phyloP scores from a whole-genome alignment of 495 filamentous ascomycete species.

The Chaetomium cochliodes region DNA sequence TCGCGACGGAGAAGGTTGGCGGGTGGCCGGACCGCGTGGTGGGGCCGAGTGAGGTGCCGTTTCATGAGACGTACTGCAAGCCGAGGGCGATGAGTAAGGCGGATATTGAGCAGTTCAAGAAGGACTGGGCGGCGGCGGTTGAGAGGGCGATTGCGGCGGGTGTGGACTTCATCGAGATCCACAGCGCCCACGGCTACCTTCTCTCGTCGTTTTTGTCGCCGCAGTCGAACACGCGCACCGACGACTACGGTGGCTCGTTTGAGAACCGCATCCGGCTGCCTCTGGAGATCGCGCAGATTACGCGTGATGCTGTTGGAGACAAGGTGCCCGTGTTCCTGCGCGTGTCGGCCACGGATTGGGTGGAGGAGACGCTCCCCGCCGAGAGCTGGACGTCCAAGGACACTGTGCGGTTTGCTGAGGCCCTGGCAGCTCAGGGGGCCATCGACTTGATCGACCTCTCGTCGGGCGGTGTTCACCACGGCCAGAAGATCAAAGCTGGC shows the following conservation, averaged over 20 bases:
- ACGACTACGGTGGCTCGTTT: slow-evolving; percentile 65
- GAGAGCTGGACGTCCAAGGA: slow-evolving; percentile 51
- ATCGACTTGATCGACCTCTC: slow-evolving; percentile 66
- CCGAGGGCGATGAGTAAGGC: slow-evolving; percentile 48
- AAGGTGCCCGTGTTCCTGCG: slow-evolving; percentile 62
- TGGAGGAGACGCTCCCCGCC: slow-evolving; percentile 44
- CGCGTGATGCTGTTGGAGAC: slow-evolving; percentile 50
- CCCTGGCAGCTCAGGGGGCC: slow-evolving; percentile 47
- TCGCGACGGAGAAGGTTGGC: slow-evolving; percentile 46
- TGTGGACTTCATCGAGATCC: slow-evolving; percentile 57
- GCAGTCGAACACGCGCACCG: slow-evolving; percentile 57
- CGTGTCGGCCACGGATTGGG: slow-evolving; percentile 64
- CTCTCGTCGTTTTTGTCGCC: slow-evolving; percentile 49
- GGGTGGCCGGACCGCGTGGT: slow-evolving; percentile 69
- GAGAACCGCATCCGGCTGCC: slow-evolving; percentile 60
- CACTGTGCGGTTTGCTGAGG: slow-evolving; percentile 33
- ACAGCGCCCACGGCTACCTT: slow-evolving; percentile 61
- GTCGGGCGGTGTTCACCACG: slow-evolving; percentile 57
- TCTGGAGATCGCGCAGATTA: slow-evolving; percentile 53
- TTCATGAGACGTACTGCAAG: slow-evolving; percentile 34
- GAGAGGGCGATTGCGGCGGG: slow-evolving; percentile 50
- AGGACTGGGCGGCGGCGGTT: slow-evolving; percentile 51
- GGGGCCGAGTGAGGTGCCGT: slow-evolving; percentile 51
- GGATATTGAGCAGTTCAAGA: slow-evolving; percentile 51
- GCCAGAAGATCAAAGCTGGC: slow-evolving; percentile 55